A percentile compares a stretch with the other conserved stretches of the same genome.
phyloP scores from a whole-genome alignment of 2,329 filamentous ascomycete genomes.

The Fusarium sp. region DNA sequence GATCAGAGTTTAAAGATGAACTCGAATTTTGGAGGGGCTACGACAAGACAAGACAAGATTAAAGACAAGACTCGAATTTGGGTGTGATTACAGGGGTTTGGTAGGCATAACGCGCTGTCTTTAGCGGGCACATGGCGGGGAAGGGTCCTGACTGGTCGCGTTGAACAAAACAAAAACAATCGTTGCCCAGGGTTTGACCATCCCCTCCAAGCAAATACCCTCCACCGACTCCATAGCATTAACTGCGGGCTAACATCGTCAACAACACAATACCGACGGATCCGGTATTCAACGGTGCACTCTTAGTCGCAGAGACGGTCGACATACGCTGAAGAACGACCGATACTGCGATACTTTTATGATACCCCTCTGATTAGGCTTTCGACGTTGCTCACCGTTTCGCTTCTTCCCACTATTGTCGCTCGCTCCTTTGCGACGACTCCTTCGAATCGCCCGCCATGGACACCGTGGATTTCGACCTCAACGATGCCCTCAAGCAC shows the following conservation, averaged over 20 bases:
- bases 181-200: constrained; percentile 43
- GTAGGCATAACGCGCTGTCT: constrained; percentile 35
- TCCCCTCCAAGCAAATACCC: constrained; percentile 35
- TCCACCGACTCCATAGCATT: constrained; percentile 24
- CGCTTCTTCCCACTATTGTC: constrained; percentile 19
- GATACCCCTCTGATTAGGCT: constrained; percentile 33
- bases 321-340: constrained; percentile 6
- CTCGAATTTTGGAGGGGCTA: constrained; percentile 43
- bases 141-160: constrained; percentile 41
- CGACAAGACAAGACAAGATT: constrained; percentile 19
- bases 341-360: constrained; percentile 11
- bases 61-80: constrained; percentile 11
- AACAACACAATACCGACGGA: constrained; percentile 34
- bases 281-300: constrained; percentile 32
- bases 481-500: constrained; percentile 95
- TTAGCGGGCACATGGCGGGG: constrained; percentile 46
- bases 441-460: constrained; percentile 57
- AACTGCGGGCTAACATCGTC: constrained; percentile 28
- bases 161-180: constrained; percentile 54
- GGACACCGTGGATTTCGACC: constrained; percentile 88
- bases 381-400: constrained; percentile 16
- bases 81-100: constrained; percentile 42
- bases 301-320: constrained; percentile 20
- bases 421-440: constrained; percentile 37
- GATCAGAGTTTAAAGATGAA: constrained; percentile 13